Evolutionary conservation across 2,329 filamentous ascomycete genomes (phyloP).

Genomic region (Lojkania enalia): DNA sequence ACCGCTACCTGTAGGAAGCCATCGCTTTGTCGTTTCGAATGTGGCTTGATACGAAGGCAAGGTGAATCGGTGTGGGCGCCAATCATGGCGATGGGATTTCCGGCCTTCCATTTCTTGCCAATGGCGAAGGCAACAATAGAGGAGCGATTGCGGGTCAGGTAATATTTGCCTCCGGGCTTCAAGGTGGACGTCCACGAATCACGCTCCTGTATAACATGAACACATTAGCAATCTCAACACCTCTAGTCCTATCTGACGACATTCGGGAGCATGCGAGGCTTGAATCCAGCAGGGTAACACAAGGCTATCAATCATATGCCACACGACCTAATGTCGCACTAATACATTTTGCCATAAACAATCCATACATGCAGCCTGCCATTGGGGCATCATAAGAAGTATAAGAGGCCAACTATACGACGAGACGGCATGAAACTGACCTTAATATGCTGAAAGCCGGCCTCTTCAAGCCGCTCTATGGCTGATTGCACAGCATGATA

Average conservation of each 20-base stretch:
- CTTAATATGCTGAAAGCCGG: conserved; percentile 84
- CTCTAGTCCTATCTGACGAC: not conserved
- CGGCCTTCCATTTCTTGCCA: conserved; percentile 86
- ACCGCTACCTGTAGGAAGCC: conserved; percentile 95
- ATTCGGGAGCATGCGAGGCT: no score
- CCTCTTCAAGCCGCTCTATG: conserved; percentile 73
- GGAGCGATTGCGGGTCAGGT: conserved; percentile 88
- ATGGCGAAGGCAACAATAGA: conserved; percentile 93
- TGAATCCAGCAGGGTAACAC: no score
- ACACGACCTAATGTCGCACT: no score
- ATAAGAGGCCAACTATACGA: conserved; percentile 3
- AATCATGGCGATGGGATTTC: conserved; percentile 88
- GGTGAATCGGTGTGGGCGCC: conserved; percentile 96
- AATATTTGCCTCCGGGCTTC: conserved; percentile 90
- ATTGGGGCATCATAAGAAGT: no score
- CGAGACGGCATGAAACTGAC: conserved; percentile 42
- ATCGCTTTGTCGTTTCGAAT: conserved; percentile 83
- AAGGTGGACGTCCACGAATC: conserved; percentile 83
- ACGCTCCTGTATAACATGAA: conserved; percentile 67
- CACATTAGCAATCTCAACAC: not conserved
- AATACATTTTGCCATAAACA: no score
- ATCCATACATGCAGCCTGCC: no score
- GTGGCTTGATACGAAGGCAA: conserved; percentile 87
- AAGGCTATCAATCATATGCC: no score
- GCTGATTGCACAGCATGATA: conserved; percentile 90